Evolutionary conservation across 768 basidiomycete genomes (phyloP), one percentile per base, ranked within the genome.

Genomic region (Lentinula detonsa): DNA sequence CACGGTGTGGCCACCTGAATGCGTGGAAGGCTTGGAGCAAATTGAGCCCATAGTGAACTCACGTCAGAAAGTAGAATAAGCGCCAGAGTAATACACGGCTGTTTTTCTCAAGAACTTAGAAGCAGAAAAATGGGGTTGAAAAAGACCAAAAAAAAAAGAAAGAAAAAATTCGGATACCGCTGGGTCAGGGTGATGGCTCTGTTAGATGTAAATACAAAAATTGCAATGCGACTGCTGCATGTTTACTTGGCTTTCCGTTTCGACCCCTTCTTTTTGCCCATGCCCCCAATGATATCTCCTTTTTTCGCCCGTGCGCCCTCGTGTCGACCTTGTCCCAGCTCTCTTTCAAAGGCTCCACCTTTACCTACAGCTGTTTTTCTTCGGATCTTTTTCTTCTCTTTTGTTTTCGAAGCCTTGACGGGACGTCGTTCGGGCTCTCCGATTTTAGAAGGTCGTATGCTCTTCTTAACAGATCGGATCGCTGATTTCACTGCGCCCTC

Each of bases 401-500:
- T 72, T 54, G 72, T 58, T 60, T 68, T 63, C 62, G 55, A 66
- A 43, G 69, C 54, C 33, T 70, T 67, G 13, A 68, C 65, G 18
- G 70, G 62, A 21, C 69, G 67, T 62, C 65, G 64, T 66, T 79
- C 75, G 35, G 81, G 76, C 48, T 78, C 72, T 42, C 90, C 88
- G 64, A 95, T 93, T 78, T 92, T 97, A 9, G 74, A 74, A 1
- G 90, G 90, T 65, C 84, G 82, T 39, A 77, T 74, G 7, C 86
- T 80, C 74, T 88, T 95, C 75, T 98, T 98, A 9, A 91, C 94
- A 11, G 85, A 84, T 59, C 95, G 90, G 64, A 97, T 90, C 1
- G 94, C 87, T 15, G 90, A 88, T 43, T 82, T 79, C 49, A 90
- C 74, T 8, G 81, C 76, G 23, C 77, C 80, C 37, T 71, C 74